Percentiles rank a stretch among this genome's conserved stretches.
phyloP scores from a whole-genome alignment of 805 yeast species.

The Priceomyces melissophilus region DNA sequence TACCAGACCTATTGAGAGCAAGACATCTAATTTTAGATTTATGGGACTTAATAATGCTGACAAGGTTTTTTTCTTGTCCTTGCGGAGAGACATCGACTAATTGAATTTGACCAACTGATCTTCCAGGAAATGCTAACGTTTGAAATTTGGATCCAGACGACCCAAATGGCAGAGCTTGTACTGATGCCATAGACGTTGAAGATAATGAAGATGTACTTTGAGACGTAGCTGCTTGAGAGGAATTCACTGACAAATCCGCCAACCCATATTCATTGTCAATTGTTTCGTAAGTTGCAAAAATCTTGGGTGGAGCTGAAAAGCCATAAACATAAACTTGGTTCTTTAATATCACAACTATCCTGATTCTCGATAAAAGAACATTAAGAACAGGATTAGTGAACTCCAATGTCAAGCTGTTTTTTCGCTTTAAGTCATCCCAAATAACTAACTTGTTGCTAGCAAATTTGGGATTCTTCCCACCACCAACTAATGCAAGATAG shows the following conservation, averaged over 20 bases:
- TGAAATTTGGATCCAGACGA: slow-evolving; percentile 32
- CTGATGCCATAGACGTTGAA: slow-evolving; percentile 3
- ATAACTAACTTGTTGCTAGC: slow-evolving; percentile 77
- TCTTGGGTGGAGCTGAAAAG: slow-evolving; percentile 75
- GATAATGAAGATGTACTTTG: slow-evolving; percentile 1
- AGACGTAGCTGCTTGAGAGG: slow-evolving; percentile 10
- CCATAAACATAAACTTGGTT: slow-evolving; percentile 72
- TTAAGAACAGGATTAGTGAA: slow-evolving; percentile 73
- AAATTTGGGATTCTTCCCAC: slow-evolving; percentile 76
- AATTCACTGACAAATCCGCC: slow-evolving; percentile 49
- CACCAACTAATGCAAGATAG: slow-evolving; percentile 86
- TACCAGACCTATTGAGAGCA: slow-evolving; percentile 60
- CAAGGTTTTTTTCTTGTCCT: slow-evolving; percentile 60
- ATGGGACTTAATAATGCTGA: slow-evolving; percentile 76
- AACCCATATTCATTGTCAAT: slow-evolving; percentile 59
- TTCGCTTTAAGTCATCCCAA: slow-evolving; percentile 88
- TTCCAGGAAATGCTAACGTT: slow-evolving; percentile 74
- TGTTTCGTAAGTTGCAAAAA: slow-evolving; percentile 63
- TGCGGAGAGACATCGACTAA: slow-evolving; percentile 68
- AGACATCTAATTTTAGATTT: slow-evolving; percentile 61
- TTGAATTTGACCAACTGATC: slow-evolving; percentile 74
- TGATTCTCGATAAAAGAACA: slow-evolving; percentile 68
- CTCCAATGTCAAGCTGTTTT: slow-evolving; percentile 68
- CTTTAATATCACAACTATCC: slow-evolving; percentile 69
- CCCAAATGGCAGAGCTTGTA: slow-evolving; percentile 4